Evolutionary conservation across 371 early-diverging fungal species (phyloP).

Genomic region (Aphelidium insulamus): DNA sequence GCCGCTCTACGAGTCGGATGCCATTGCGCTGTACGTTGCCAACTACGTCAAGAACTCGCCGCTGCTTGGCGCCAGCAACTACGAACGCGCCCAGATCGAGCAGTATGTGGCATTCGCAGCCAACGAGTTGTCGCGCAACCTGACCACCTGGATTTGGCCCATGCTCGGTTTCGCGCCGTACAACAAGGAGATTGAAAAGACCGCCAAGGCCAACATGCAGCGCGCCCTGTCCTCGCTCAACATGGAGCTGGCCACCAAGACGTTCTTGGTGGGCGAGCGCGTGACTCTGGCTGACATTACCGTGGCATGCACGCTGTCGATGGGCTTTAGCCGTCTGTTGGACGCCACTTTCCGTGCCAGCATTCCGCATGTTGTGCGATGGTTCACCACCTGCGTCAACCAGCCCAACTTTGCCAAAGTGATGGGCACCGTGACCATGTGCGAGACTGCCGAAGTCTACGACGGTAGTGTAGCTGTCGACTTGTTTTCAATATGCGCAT

Average conservation of each 20-base stretch:
- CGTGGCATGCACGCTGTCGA: constrained; percentile 30
- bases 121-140: constrained; percentile 26
- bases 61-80: constrained; percentile 35
- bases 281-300: constrained; percentile 75
- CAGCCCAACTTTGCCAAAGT: constrained; percentile 60
- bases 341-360: constrained; percentile 29
- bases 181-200: constrained; percentile 39
- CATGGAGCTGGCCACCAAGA: constrained; percentile 44
- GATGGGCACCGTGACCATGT: constrained; percentile 35
- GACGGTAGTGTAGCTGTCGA: too few relatives aligned
- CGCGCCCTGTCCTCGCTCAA: constrained; percentile 39
- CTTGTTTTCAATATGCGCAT: too few relatives aligned
- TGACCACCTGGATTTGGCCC: constrained; percentile 35
- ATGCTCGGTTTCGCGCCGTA: constrained; percentile 33
- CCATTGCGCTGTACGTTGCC: constrained; percentile 70
- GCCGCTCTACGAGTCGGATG: constrained; percentile 53
- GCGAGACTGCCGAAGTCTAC: constrained; percentile 33
- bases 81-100: constrained; percentile 50
- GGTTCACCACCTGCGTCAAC: constrained; percentile 59
- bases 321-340: constrained; percentile 30
- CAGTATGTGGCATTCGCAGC: constrained; percentile 57
- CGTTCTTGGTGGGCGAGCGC: constrained; percentile 76
- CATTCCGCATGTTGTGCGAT: constrained; percentile 61
- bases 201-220: constrained; percentile 36
- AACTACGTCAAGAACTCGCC: constrained; percentile 26